phyloP scores from a whole-genome alignment of 2,329 filamentous ascomycete species.

The Penicillium sp. region DNA sequence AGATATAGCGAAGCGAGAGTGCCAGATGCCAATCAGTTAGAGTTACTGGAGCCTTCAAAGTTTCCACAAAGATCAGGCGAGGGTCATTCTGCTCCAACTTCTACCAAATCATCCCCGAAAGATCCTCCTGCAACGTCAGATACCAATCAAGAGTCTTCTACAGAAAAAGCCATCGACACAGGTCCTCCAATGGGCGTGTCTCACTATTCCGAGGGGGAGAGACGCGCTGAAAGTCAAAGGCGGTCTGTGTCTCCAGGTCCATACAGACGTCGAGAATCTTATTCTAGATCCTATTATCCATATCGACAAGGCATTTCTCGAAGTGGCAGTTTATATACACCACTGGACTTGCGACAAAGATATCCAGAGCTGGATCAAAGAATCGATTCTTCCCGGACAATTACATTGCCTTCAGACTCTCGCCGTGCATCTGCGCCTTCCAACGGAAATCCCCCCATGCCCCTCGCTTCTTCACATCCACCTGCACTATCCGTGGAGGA shows the following conservation, averaged over 20 bases:
- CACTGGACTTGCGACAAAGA: too few relatives aligned
- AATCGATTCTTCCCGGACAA: too few relatives aligned
- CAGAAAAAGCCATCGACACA: conserved; percentile 1
- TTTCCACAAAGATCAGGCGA: conserved; percentile 22
- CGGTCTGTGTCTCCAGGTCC: not conserved
- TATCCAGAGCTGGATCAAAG: too few relatives aligned
- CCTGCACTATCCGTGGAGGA: conserved; percentile 1
- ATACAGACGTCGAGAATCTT: conserved; percentile 2
- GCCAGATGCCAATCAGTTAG: conserved; percentile 37
- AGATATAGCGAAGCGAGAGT: conserved; percentile 33
- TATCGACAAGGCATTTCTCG: not conserved
- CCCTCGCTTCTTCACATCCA: not conserved
- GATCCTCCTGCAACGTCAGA: not conserved
- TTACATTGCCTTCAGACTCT: too few relatives aligned
- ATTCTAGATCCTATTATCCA: not conserved
- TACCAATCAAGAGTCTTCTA: not conserved
- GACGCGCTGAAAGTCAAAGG: too few relatives aligned
- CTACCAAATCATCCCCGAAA: not conserved
- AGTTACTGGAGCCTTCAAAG: conserved; percentile 37
- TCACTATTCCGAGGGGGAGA: too few relatives aligned
- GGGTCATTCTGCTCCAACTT: not conserved
- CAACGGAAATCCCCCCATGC: too few relatives aligned
- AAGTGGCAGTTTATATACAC: not conserved
- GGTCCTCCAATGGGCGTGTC: not conserved
- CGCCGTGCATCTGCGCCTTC: too few relatives aligned